Conservation (phyloP, 257 asterid species). For the Penstemon eatonii region DNA sequence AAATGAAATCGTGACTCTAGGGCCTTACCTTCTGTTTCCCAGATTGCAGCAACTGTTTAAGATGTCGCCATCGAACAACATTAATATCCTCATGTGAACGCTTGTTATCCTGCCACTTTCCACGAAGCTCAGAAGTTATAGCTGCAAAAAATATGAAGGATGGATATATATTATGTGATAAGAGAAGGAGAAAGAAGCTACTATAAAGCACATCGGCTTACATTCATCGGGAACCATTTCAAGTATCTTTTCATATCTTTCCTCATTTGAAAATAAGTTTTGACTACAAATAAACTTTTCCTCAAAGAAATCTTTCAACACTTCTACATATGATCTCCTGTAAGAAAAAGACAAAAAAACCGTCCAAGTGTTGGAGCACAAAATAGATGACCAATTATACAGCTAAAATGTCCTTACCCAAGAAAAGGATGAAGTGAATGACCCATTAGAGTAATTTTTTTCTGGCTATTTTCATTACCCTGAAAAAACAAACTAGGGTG, state of each 20-base stretch:
- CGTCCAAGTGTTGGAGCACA: slow-evolving; percentile 19
- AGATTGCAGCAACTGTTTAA: slow-evolving; percentile 62
- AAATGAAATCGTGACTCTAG: background rate
- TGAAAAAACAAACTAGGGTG: slow-evolving; percentile 33
- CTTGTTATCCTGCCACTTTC: slow-evolving; percentile 64
- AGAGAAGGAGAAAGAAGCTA: slow-evolving; percentile 5
- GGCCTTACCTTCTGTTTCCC: slow-evolving; percentile 75
- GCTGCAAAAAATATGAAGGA: slow-evolving; percentile 46
- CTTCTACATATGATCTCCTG: slow-evolving; percentile 82
- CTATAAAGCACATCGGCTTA: slow-evolving; percentile 34
- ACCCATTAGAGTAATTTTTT: slow-evolving; percentile 58
- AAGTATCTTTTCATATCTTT: slow-evolving; percentile 76
- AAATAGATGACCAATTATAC: background rate
- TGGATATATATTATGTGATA: slow-evolving; percentile 8
- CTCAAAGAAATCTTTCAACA: slow-evolving; percentile 69
- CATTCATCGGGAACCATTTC: slow-evolving; percentile 92
- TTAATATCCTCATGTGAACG: slow-evolving; percentile 72
- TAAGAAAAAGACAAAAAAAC: slow-evolving; percentile 11
- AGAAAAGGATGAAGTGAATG: slow-evolving; percentile 79
- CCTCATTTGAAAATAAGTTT: slow-evolving; percentile 62
- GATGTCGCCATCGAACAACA: slow-evolving; percentile 68
- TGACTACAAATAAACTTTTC: slow-evolving; percentile 54
- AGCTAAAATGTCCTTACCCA: slow-evolving; percentile 52
- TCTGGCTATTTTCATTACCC: slow-evolving; percentile 83
- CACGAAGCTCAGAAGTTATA: slow-evolving; percentile 71